Conservation (phyloP, 1,284 basidiomycete genomes). For the Marasmius oreades region DNA sequence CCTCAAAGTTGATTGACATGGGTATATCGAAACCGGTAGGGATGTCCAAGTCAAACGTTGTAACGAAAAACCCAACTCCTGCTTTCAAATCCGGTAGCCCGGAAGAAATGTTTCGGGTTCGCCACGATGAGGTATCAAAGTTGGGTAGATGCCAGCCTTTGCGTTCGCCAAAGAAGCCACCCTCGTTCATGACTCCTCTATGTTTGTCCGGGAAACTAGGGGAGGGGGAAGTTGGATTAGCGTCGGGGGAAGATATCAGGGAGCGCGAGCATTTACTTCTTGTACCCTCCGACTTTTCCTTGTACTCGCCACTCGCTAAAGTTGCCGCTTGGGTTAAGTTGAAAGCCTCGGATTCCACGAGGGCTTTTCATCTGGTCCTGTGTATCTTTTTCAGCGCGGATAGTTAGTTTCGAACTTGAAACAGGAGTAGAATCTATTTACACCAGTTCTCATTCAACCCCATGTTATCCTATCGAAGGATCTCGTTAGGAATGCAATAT, state of each 20-base stretch:
- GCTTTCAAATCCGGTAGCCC: slow-evolving; percentile 54
- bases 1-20: slow-evolving; percentile 67
- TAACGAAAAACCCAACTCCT: slow-evolving; percentile 77
- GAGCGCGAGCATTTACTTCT: slow-evolving; percentile 37
- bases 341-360: slow-evolving; percentile 72
- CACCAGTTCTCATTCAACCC: slow-evolving; percentile 16
- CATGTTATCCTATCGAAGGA: slow-evolving; percentile 11
- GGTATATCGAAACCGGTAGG: slow-evolving; percentile 56
- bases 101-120: slow-evolving; percentile 41
- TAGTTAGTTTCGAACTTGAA: neutral
- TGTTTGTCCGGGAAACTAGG: slow-evolving; percentile 60
- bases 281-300: slow-evolving; percentile 77
- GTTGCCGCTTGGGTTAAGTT: slow-evolving; percentile 48
- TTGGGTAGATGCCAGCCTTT: slow-evolving; percentile 79
- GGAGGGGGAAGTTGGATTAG: slow-evolving; percentile 4
- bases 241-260: neutral
- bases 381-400: neutral
- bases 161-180: slow-evolving; percentile 74
- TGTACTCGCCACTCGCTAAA: slow-evolving; percentile 76
- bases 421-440: neutral
- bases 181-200: slow-evolving; percentile 62
- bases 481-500: neutral
- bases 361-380: slow-evolving; percentile 41
- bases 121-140: slow-evolving; percentile 63
- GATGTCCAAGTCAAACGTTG: slow-evolving; percentile 61